These are phyloP conservation scores for Beauveria medogensis DNA, from an alignment of 2,329 filamentous ascomycete species.

Conservation along the genomic window DNA sequence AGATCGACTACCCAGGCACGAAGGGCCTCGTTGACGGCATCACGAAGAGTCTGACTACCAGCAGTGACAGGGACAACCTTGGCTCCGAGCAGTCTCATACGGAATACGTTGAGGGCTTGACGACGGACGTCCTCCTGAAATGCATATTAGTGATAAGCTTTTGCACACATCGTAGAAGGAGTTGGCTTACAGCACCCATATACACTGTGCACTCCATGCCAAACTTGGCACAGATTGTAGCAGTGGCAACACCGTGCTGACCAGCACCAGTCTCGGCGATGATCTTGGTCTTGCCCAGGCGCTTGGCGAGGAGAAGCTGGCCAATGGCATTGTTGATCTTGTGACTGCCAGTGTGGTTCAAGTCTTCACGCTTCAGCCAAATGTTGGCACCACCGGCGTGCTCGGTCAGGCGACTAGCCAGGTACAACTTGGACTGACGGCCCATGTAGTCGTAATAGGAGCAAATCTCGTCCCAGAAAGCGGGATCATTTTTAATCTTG, in stretches of 20 bases:
- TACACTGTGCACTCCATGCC: slow-evolving; percentile 97
- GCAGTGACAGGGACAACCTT: slow-evolving; percentile 89
- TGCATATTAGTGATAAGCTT: slow-evolving; percentile 16
- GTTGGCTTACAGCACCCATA: slow-evolving; percentile 68
- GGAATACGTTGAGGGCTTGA: slow-evolving; percentile 96
- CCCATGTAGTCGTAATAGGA: slow-evolving; percentile 98
- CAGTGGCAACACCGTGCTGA: slow-evolving; percentile 95
- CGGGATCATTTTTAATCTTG: slow-evolving; percentile 73
- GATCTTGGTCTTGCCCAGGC: slow-evolving; percentile 90
- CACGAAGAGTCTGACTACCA: slow-evolving; percentile 72
- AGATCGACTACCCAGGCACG: slow-evolving; percentile 91
- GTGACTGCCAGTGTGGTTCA: slow-evolving; percentile 96
- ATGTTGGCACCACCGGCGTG: slow-evolving; percentile 88
- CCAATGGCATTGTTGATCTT: slow-evolving; percentile 99
- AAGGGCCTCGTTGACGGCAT: slow-evolving; percentile 91
- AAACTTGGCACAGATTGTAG: slow-evolving; percentile 96
- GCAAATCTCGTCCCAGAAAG: slow-evolving; percentile 95
- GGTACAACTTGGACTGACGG: slow-evolving; percentile 81
- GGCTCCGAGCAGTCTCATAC: slow-evolving; percentile 92
- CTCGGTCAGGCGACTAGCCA: slow-evolving; percentile 81
- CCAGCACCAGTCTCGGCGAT: slow-evolving; percentile 97
- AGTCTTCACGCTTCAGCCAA: slow-evolving; percentile 94
- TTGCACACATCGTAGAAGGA: not conserved
- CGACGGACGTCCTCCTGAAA: slow-evolving; percentile 77
- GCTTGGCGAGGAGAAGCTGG: slow-evolving; percentile 76